Percentiles rank a stretch among this genome's conserved stretches.
Conservation (phyloP, 176 grass and related monocot genomes). For the Pontederia paniculata region DNA sequence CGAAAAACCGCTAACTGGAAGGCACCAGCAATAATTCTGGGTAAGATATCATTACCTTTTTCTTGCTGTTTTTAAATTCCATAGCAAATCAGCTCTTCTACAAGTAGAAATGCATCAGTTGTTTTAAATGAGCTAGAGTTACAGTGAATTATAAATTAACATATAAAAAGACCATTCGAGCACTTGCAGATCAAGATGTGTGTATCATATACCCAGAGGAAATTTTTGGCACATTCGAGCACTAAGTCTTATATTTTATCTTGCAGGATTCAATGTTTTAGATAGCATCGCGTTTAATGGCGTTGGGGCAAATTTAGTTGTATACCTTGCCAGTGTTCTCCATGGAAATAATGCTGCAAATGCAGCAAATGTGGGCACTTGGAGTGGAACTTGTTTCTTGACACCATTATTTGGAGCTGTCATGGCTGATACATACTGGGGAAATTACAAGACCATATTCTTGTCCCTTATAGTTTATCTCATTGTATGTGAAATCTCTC, state of each 20-base stretch:
- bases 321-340: slow-evolving; percentile 42
- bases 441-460: slow-evolving; percentile 46
- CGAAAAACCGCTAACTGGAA: neutral
- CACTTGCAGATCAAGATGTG: too few relatives aligned
- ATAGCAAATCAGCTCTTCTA: neutral
- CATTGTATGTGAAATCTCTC: slow-evolving; percentile 14
- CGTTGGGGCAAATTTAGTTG: slow-evolving; percentile 39
- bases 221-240: too few relatives aligned
- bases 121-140: too few relatives aligned
- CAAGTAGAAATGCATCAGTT: too few relatives aligned
- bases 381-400: slow-evolving; percentile 43
- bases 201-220: too few relatives aligned
- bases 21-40: slow-evolving; percentile 6
- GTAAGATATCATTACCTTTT: neutral
- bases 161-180: too few relatives aligned
- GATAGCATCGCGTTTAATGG: slow-evolving; percentile 49
- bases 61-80: neutral
- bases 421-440: slow-evolving; percentile 38
- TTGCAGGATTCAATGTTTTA: slow-evolving; percentile 41
- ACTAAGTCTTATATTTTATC: too few relatives aligned
- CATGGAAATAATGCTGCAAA: slow-evolving; percentile 31
- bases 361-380: slow-evolving; percentile 36
- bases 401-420: slow-evolving; percentile 45
- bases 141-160: too few relatives aligned
- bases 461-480: slow-evolving; percentile 39